Evolutionary conservation across 208 protist species (phyloP).

Genomic region (Porcisia hertigi): DNA sequence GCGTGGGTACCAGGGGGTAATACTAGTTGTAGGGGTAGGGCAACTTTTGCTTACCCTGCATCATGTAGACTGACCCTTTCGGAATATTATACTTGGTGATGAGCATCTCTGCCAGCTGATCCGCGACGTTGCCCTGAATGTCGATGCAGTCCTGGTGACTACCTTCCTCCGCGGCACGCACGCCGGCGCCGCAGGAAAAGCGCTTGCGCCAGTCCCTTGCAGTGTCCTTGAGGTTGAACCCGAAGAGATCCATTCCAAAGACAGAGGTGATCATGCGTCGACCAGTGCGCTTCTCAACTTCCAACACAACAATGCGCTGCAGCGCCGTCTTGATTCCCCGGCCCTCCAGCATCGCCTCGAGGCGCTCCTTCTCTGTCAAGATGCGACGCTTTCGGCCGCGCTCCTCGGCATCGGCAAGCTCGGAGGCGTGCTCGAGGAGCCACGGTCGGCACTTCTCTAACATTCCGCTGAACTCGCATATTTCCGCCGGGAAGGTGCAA

Average conservation of each 20-base stretch:
- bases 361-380: constrained; percentile 80
- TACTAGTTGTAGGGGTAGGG: constrained; percentile 36
- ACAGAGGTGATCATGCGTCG: constrained; percentile 75
- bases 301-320: constrained; percentile 71
- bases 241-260: constrained; percentile 86
- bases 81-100: constrained; percentile 78
- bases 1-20: neutral
- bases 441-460: constrained; percentile 91
- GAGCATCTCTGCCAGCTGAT: constrained; percentile 74
- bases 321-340: constrained; percentile 80
- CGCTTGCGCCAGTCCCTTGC: constrained; percentile 82
- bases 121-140: constrained; percentile 77
- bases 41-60: constrained; percentile 83
- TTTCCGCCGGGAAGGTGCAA: constrained; percentile 91
- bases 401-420: constrained; percentile 83
- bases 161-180: constrained; percentile 62
- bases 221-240: constrained; percentile 84
- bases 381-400: constrained; percentile 76
- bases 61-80: constrained; percentile 63
- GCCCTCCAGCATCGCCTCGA: constrained; percentile 78
- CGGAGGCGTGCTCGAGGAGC: constrained; percentile 84
- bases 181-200: constrained; percentile 83
- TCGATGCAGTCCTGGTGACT: constrained; percentile 77
- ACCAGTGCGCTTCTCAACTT: constrained; percentile 61
- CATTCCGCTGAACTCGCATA: constrained; percentile 92